phyloP scores from a whole-genome alignment of 164 flowering plant genomes.

The Litsea cubeba region DNA sequence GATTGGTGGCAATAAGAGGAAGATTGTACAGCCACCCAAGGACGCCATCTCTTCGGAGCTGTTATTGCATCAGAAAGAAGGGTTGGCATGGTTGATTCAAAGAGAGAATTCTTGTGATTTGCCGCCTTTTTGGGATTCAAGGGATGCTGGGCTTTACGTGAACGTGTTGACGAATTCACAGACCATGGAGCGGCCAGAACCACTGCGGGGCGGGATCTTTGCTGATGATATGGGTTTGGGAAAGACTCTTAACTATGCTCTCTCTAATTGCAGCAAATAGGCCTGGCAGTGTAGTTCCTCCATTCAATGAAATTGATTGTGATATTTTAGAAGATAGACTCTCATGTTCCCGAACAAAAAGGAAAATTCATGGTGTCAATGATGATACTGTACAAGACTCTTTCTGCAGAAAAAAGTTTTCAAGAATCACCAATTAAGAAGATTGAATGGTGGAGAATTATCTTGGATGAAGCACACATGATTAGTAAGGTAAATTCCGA shows the following conservation, averaged over 20 bases:
- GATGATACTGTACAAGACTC: constrained; percentile 23
- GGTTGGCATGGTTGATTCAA: constrained; percentile 69
- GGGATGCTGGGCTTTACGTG: constrained; percentile 40
- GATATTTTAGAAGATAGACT: background rate
- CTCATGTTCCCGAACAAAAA: constrained; percentile 26
- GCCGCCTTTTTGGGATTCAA: constrained; percentile 92
- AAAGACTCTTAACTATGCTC: constrained; percentile 69
- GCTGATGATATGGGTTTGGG: constrained; percentile 99
- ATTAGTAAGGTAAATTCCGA: constrained; percentile 61
- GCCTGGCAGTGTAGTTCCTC: constrained; percentile 13
- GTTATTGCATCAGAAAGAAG: constrained; percentile 81
- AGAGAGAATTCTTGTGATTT: constrained; percentile 68
- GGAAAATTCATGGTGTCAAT: constrained; percentile 16
- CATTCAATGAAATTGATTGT: background rate
- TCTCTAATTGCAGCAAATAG: constrained; percentile 74
- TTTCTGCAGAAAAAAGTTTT: constrained; percentile 40
- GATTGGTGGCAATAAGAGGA: too few species aligned
- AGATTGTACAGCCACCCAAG: constrained; percentile 48
- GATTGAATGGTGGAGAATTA: constrained; percentile 78
- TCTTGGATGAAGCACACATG: constrained; percentile 87
- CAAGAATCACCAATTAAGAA: constrained; percentile 47
- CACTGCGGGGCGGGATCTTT: constrained; percentile 78
- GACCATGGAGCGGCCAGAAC: constrained; percentile 54
- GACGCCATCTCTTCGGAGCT: constrained; percentile 73
- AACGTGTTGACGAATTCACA: constrained; percentile 67